Conservation (phyloP, 495 filamentous ascomycete genomes). For the Penicillium simplicissimum region DNA sequence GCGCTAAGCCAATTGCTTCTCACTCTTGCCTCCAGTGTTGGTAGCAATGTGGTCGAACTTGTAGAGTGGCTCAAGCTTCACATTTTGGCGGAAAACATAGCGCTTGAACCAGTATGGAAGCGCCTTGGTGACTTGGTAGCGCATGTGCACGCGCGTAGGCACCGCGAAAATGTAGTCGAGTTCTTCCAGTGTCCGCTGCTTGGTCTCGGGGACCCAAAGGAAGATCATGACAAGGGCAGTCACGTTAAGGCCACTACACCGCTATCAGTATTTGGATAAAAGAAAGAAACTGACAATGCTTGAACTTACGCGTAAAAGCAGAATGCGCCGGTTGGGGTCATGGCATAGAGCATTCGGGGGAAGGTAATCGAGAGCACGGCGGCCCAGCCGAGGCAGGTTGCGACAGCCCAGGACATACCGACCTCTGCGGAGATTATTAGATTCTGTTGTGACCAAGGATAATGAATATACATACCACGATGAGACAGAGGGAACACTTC, state of each 20-base stretch:
- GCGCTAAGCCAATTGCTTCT: neutral
- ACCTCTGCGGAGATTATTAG: constrained; percentile 47
- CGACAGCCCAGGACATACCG: constrained; percentile 75
- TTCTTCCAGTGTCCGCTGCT: constrained; percentile 79
- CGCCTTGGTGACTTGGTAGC: constrained; percentile 62
- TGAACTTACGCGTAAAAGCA: constrained; percentile 49
- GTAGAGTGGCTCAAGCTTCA: constrained; percentile 63
- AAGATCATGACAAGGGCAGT: constrained; percentile 70
- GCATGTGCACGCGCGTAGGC: constrained; percentile 60
- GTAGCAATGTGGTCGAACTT: constrained; percentile 48
- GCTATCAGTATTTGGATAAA: constrained; percentile 10
- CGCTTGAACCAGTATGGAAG: constrained; percentile 72
- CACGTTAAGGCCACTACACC: constrained; percentile 62
- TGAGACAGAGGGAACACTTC: constrained; percentile 80
- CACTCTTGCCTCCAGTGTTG: neutral
- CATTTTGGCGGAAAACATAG: constrained; percentile 60
- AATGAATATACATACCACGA: constrained; percentile 42
- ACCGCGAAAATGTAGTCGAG: constrained; percentile 83
- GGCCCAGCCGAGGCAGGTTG: constrained; percentile 74
- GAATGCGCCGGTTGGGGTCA: constrained; percentile 55
- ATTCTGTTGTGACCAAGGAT: neutral
- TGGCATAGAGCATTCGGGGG: constrained; percentile 60
- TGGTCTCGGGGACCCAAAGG: constrained; percentile 76
- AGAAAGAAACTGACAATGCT: neutral
- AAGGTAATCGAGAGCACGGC: constrained; percentile 70